phyloP scores from a whole-genome alignment of 495 filamentous ascomycete species.

The Neurospora discreta region DNA sequence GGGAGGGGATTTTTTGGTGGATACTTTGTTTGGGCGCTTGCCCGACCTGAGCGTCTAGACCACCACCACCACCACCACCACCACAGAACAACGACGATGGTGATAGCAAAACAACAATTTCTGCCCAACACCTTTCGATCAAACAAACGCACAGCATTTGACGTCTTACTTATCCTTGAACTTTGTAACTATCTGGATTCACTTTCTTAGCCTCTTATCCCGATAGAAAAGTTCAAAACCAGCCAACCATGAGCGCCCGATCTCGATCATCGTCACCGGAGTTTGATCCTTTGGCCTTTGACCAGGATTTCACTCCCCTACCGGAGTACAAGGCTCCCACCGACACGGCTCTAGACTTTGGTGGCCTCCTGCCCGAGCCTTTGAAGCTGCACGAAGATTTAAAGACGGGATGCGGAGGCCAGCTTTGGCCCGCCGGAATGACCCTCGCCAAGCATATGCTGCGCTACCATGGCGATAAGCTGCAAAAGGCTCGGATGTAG shows the following conservation, averaged over 20 bases:
- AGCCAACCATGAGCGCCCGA: slow-evolving; percentile 1
- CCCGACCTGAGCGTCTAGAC: background rate
- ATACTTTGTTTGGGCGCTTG: background rate
- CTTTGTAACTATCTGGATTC: background rate
- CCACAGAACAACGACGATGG: background rate
- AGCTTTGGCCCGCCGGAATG: slow-evolving; percentile 90
- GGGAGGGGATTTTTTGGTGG: background rate
- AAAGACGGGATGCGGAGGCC: slow-evolving; percentile 77
- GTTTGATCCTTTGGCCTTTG: slow-evolving; percentile 43
- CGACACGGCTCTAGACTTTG: slow-evolving; percentile 55
- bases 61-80: background rate
- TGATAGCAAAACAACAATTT: background rate
- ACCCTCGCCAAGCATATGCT: slow-evolving; percentile 77
- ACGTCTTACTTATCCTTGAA: background rate
- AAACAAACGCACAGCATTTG: background rate
- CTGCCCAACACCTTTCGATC: background rate
- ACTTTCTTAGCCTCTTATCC: background rate
- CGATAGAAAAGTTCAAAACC: background rate
- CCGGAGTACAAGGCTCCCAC: slow-evolving; percentile 53
- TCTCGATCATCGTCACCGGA: slow-evolving; percentile 23
- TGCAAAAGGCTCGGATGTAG: slow-evolving; percentile 63
- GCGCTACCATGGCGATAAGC: slow-evolving; percentile 45
- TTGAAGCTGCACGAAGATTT: slow-evolving; percentile 76
- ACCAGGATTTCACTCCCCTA: slow-evolving; percentile 55
- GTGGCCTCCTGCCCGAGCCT: slow-evolving; percentile 55